These are phyloP conservation scores for Pseudogymnoascus sp. DNA, from an alignment of 2,329 filamentous ascomycete species.

Conservation along the genomic window DNA sequence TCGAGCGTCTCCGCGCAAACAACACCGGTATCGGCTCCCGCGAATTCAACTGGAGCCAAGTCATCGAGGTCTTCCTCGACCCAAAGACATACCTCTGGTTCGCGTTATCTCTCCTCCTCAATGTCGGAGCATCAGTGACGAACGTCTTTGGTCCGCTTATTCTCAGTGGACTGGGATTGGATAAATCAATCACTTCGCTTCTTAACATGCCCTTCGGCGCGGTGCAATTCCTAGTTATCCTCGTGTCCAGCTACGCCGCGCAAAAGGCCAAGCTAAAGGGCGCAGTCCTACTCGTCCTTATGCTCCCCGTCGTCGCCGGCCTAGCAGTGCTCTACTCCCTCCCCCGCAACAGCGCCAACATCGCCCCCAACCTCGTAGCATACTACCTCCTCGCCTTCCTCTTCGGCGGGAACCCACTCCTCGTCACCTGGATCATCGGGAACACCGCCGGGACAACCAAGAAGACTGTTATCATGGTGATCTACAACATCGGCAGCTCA, in stretches of 20 bases:
- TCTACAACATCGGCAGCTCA: conserved; percentile 54
- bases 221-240: conserved; percentile 50
- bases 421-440: conserved; percentile 59
- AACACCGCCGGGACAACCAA: conserved; percentile 63
- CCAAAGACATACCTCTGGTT: conserved; percentile 52
- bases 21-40: conserved; percentile 67
- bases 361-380: conserved; percentile 43
- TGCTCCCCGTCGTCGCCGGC: conserved; percentile 53
- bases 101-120: conserved; percentile 50
- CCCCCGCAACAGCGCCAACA: conserved; percentile 35
- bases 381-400: conserved; percentile 61
- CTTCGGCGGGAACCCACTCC: conserved; percentile 56
- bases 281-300: conserved; percentile 41
- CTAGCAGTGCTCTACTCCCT: conserved; percentile 48
- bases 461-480: conserved; percentile 53
- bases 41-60: conserved; percentile 59
- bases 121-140: conserved; percentile 54
- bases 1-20: conserved; percentile 65
- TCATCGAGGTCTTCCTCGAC: conserved; percentile 41
- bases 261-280: conserved; percentile 50
- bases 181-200: conserved; percentile 47
- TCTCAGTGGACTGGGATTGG: conserved; percentile 49
- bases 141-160: conserved; percentile 60
- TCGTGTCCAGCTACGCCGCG: conserved; percentile 49
- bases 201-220: conserved; percentile 61